Evolutionary conservation across 768 basidiomycete species (phyloP), one percentile per base, ranked within the genome.

Genomic region (Trametes cingulata): DNA sequence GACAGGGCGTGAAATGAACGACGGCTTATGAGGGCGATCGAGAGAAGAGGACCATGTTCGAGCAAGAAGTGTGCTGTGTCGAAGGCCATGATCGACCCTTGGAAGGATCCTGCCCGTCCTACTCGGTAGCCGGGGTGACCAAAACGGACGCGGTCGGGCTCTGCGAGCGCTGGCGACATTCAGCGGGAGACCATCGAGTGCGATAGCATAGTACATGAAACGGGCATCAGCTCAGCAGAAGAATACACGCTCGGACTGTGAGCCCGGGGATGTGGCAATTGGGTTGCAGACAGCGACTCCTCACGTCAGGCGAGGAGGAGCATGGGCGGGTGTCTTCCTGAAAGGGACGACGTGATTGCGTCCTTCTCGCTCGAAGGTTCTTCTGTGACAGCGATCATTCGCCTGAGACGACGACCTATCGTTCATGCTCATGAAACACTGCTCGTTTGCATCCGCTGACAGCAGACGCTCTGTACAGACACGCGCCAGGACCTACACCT

Each of bases 21-120:
- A 10, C 29, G 41, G 58, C 27, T 53, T 48, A 48, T 53, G 58
- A 52, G 51, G 45, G 37, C 35, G 49, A 47, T 52, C 49, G 49
- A 22, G 36, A 25, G 36, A 29, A 36, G 52, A 6, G 24, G 17
- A 20, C 13, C 25, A 40, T 52, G 33, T 22, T 19, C n/a, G 33
- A n/a, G 24, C 12, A 43, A 41, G 39, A 57, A 49, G 47, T 35
- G 48, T 49, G 47, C 47, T 50, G 47, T 15, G 27, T 56, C 36
- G 55, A 56, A 48, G 24, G n/a, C 17, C 46, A 20, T 29, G 56
- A 57, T 57, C 56, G 56, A 41, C 46, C 27, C 13, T 33, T 33
- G 37, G n/a, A 33, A 19, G 27, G 39, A 22, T 47, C 22, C 47
- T 19, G 41, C 41, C 6, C 39, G 24, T 36, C 60, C 52, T 50